Percentiles rank a stretch among this genome's conserved stretches.
Evolutionary conservation across 495 filamentous ascomycete species (phyloP).

Genomic region (Aspergillus indologenus): DNA sequence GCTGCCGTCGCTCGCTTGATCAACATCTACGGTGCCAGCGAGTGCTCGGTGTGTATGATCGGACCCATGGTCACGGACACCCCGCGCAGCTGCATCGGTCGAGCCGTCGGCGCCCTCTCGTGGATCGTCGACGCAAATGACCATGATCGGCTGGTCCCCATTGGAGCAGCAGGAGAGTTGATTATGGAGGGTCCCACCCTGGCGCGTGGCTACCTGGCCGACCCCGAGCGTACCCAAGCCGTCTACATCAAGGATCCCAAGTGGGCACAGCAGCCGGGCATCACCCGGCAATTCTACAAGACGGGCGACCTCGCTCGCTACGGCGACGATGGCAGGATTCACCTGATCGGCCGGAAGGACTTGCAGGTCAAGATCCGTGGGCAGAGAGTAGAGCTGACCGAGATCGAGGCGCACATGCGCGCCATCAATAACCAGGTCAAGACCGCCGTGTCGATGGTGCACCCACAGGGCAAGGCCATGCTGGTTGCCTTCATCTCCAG

Average conservation of each 20-base stretch:
- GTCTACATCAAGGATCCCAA: slow-evolving; percentile 27
- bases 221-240: slow-evolving; percentile 27
- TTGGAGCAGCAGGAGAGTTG: slow-evolving; percentile 45
- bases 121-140: slow-evolving; percentile 41
- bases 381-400: slow-evolving; percentile 43
- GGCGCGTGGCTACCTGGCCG: slow-evolving; percentile 38
- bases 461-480: slow-evolving; percentile 6
- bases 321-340: slow-evolving; percentile 13
- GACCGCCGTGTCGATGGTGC: slow-evolving; percentile 14
- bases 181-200: slow-evolving; percentile 42
- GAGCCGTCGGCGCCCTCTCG: slow-evolving; percentile 13
- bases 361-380: slow-evolving; percentile 44
- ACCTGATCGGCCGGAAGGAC: slow-evolving; percentile 21
- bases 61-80: slow-evolving; percentile 15
- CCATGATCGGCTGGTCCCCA: slow-evolving; percentile 31
- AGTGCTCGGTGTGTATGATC: slow-evolving; percentile 21
- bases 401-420: slow-evolving; percentile 30
- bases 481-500: slow-evolving; percentile 10
- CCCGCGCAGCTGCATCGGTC: slow-evolving; percentile 17
- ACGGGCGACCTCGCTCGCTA: slow-evolving; percentile 20
- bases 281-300: slow-evolving; percentile 23
- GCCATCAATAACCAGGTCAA: slow-evolving; percentile 7
- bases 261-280: slow-evolving; percentile 2
- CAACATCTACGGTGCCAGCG: slow-evolving; percentile 35
- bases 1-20: slow-evolving; percentile 12